Conservation (phyloP, 2,329 filamentous ascomycete species). For the Verruconis gallopava region DNA sequence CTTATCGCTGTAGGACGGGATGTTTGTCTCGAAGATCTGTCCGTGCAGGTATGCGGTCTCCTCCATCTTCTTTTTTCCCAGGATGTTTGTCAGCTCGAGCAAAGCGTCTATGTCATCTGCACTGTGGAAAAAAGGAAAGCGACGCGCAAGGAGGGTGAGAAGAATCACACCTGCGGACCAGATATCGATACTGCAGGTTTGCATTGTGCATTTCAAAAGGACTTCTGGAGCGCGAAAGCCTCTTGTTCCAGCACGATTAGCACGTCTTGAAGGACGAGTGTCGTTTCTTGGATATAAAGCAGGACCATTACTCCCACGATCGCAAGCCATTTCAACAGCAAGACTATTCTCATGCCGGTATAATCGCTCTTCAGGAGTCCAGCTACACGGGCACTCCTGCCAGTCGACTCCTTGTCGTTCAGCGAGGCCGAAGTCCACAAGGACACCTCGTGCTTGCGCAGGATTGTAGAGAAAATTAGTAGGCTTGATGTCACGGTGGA, state of each 20-base stretch:
- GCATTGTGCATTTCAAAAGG: slow-evolving; percentile 89
- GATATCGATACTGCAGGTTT: slow-evolving; percentile 84
- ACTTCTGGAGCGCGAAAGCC: slow-evolving; percentile 96
- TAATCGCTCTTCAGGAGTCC: slow-evolving; percentile 49
- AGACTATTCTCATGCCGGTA: slow-evolving; percentile 40
- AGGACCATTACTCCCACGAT: slow-evolving; percentile 14
- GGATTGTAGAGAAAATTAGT: slow-evolving; percentile 96
- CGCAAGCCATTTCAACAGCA: slow-evolving; percentile 42
- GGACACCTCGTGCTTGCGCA: slow-evolving; percentile 63
- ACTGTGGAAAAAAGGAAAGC: slow-evolving; percentile 97
- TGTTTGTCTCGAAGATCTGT: slow-evolving; percentile 80
- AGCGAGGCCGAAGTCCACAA: slow-evolving; percentile 98
- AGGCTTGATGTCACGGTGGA: slow-evolving; percentile 93
- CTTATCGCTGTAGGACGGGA: slow-evolving; percentile 74
- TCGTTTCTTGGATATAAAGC: slow-evolving; percentile 61
- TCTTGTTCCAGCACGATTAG: slow-evolving; percentile 86
- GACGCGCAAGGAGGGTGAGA: slow-evolving; percentile 79
- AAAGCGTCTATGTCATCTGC: slow-evolving; percentile 96
- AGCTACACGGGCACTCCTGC: slow-evolving; percentile 71
- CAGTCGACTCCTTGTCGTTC: slow-evolving; percentile 60
- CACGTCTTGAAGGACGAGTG: slow-evolving; percentile 71
- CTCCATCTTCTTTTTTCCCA: slow-evolving; percentile 76
- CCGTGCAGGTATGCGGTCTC: slow-evolving; percentile 72
- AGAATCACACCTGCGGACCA: slow-evolving; percentile 97
- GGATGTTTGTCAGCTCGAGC: slow-evolving; percentile 94